Conservation (phyloP, 306 rosid genomes). For the Quercus cerris region DNA sequence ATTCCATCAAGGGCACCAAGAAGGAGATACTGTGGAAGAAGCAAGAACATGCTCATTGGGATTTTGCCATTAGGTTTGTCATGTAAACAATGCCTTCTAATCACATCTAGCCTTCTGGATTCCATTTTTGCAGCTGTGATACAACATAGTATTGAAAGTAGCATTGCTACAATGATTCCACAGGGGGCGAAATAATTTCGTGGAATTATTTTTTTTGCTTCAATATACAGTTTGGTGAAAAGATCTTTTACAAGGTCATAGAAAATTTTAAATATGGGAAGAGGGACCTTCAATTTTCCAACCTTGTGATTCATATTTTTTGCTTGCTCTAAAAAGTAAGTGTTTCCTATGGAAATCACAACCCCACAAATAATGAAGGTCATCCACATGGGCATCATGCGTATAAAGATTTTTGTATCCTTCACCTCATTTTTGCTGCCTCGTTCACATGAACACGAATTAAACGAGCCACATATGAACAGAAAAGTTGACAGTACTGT, state of each 20-base stretch:
- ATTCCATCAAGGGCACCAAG: constrained; percentile 9
- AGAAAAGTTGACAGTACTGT: constrained; percentile 11
- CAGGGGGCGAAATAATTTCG: not conserved
- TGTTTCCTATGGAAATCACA: constrained; percentile 28
- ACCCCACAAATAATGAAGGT: constrained; percentile 13
- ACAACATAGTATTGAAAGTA: constrained; percentile 27
- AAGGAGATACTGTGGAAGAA: constrained; percentile 35
- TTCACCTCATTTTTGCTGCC: constrained; percentile 11
- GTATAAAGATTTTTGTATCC: not conserved
- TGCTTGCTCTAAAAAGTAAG: constrained; percentile 36
- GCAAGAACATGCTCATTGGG: constrained; percentile 38
- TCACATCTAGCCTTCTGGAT: constrained; percentile 15
- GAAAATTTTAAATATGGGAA: constrained; percentile 9
- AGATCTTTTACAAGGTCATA: not conserved
- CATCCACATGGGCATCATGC: constrained; percentile 9
- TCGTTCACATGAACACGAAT: not conserved
- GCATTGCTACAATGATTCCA: constrained; percentile 16
- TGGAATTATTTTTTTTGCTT: not conserved
- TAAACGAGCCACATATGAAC: constrained; percentile 19
- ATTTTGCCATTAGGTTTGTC: constrained; percentile 14
- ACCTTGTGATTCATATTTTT: constrained; percentile 18
- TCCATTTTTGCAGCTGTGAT: constrained; percentile 33
- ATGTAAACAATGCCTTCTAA: constrained; percentile 26
- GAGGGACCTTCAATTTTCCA: constrained; percentile 22
- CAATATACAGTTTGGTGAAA: not conserved